Conservation (phyloP, 1,284 basidiomycete genomes). For the Malassezia globosa region DNA sequence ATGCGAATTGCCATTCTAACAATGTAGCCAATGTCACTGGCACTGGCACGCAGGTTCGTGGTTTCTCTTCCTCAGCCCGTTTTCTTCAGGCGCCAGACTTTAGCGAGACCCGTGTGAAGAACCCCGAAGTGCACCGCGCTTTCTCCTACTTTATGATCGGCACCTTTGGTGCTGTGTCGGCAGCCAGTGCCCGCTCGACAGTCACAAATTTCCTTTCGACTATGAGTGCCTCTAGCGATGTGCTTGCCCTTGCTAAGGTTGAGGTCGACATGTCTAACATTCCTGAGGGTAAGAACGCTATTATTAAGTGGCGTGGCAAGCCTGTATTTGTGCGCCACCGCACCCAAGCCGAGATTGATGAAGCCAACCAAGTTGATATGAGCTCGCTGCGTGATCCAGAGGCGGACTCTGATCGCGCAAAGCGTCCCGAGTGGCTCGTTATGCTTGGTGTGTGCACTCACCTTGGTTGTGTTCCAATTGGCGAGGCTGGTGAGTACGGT, state of each 20-base stretch:
- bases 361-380: constrained; percentile 76
- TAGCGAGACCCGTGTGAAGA: constrained; percentile 64
- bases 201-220: constrained; percentile 89
- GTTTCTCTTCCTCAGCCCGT: constrained; percentile 36
- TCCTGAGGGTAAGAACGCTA: constrained; percentile 73
- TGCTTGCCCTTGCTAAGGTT: constrained; percentile 93
- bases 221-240: constrained; percentile 94
- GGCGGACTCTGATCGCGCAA: constrained; percentile 71
- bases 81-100: constrained; percentile 60
- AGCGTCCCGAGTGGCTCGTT: constrained; percentile 84
- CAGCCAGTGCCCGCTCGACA: constrained; percentile 83
- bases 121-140: constrained; percentile 63
- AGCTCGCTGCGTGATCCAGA: constrained; percentile 84
- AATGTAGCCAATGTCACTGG: constrained; percentile 11
- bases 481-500: constrained; percentile 89
- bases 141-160: constrained; percentile 97
- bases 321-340: constrained; percentile 98
- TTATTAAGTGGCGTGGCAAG: constrained; percentile 79
- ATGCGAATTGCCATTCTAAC: neutral
- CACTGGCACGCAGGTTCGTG: constrained; percentile 18
- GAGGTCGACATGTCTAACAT: constrained; percentile 84
- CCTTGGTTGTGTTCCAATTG: constrained; percentile 94
- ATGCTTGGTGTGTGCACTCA: constrained; percentile 74
- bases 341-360: constrained; percentile 80
- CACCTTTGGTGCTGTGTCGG: constrained; percentile 81